Evolutionary conservation across 1,284 basidiomycete species (phyloP).

Genomic region (Coniferiporia sulphurascens): DNA sequence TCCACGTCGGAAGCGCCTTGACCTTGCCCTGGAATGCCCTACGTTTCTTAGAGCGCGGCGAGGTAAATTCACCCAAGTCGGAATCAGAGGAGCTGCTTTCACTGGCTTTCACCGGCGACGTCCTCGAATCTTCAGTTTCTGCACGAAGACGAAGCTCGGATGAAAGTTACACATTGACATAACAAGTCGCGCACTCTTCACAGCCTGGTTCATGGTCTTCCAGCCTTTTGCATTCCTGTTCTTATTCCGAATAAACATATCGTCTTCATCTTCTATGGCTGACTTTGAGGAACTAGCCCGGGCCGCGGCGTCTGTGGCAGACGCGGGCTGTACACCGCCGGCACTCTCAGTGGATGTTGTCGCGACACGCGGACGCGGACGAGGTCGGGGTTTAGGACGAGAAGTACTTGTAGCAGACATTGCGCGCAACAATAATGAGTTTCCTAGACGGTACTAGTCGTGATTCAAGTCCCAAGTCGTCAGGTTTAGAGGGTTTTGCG

Average conservation of each 20-base stretch:
- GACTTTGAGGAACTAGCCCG: constrained; percentile 21
- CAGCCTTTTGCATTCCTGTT: constrained; percentile 49
- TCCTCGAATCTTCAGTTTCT: background rate
- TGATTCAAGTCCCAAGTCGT: no score
- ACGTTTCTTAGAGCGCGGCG: background rate
- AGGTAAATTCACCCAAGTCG: background rate
- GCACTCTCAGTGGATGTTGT: constrained; percentile 20
- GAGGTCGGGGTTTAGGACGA: constrained; percentile 48
- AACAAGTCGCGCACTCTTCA: constrained; percentile 40
- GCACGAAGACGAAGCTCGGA: background rate
- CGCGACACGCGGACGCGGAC: constrained; percentile 36
- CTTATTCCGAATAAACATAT: constrained; percentile 58
- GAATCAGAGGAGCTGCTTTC: background rate
- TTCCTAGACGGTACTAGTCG: no score
- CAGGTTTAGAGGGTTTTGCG: no score
- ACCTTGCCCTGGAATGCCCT: background rate
- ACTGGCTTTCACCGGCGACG: background rate
- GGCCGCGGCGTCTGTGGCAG: constrained; percentile 11
- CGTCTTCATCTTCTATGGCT: constrained; percentile 50
- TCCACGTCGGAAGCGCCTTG: background rate
- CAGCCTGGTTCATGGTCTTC: constrained; percentile 49
- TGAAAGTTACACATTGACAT: background rate
- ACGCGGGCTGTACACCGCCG: constrained; percentile 6
- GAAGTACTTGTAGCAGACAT: constrained; percentile 30
- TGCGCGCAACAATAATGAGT: constrained; percentile 16